Base-by-base conservation (phyloP, 2,329 filamentous ascomycete species). In the Beauveria pseudobassiana region DNA sequence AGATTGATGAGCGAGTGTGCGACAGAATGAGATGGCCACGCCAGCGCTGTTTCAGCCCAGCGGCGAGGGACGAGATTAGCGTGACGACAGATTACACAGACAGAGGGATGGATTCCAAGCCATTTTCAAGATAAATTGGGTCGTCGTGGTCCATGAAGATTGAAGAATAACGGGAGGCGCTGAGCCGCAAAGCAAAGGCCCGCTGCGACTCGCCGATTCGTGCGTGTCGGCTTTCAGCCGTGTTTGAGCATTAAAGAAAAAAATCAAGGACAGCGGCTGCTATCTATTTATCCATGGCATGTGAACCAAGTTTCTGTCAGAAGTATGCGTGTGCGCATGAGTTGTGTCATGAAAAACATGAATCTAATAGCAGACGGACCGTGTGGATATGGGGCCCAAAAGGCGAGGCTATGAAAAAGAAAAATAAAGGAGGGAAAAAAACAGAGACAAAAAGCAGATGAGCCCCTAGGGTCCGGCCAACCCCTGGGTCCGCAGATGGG, bases 21-120 rank as follows among this genome's bases (percentile, higher is more conserved):
- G 49, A 51, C 34, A 45, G 26, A 59, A 59, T 52, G 57, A 22
- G 26, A 46, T 46, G 38, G 8, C n/a, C 40, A 46, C 53, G 57
- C 57, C 57, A 53, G 28, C 9, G 16, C 26, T 60, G 58, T 60
- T 50, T 60, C 58, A 60, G 58, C 40, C 58, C 58, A 46, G 28
- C 40, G 14, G 28, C 20, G 38, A 54, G 57, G 4, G 20, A 14
- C 50, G 24, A 51, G 56, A 38, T 28, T 51, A 26, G n/a, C 24
- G 24, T 51, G 24, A 48, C 18, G 34, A 38, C 34, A 10, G 10
- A 30, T 34, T 22, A 42, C n/a, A 8, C 50, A 22, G 40, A 8
- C 12, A 6, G 5, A 58, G 12, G 10, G 45, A 14, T 50, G 10
- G 45, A 14, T 50, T 50, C 3, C 14, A 55, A 40, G 51, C 34